Base-by-base conservation (phyloP, 2,329 filamentous ascomycete species). In the Thielaviopsis musarum region DNA sequence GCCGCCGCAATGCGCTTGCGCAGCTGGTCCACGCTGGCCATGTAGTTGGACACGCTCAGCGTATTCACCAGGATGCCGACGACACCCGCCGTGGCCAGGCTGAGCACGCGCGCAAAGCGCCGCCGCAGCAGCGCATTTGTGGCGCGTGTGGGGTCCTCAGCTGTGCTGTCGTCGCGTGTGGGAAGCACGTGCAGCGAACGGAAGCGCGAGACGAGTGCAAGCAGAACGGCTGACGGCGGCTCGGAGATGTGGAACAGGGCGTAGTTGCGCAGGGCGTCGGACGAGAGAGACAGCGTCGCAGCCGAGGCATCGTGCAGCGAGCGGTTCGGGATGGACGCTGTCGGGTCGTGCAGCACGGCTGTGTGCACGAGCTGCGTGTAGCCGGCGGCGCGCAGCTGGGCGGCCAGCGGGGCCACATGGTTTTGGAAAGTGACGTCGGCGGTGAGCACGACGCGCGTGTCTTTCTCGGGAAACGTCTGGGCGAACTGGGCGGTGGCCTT, bases 1-100 rank as follows among this genome's bases (percentile, higher is more conserved):
- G 88, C 87, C 0, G 76, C 78, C 0, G 81, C 78, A 65, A 98
- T 95, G 63, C 84, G 80, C 7, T 74, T 70, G 62, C 87, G 83
- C 34, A 96, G 78, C 59, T 85, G 78, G 15, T 85, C 78, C 49
- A 97, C 82, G 0, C 91, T 90, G 15, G 82, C 75, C 63, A 96
- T 78, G 73, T 96, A 97, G 69, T 96, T 94, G 62, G 85, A 83
- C 5, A 97, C 89, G 22, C 87, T 91, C 4, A 98, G 81, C 0
- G 93, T 98, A 71, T 97, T 97, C 71, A 98, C 90, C 1, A 98
- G 76, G 62, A 98, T 95, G 7, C 93, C 93, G 65, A 96, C 89
- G 56, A 96, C 83, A 21, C 89, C 83, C 0, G 84, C 86, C 0
- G 89, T 88, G 19, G 85, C 82, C 28, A 97, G 82, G 0, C 82